Percentiles rank a stretch among this genome's conserved stretches.
Conservation (phyloP, 371 early-diverging fungal genomes). For the Mortierella sp. region DNA sequence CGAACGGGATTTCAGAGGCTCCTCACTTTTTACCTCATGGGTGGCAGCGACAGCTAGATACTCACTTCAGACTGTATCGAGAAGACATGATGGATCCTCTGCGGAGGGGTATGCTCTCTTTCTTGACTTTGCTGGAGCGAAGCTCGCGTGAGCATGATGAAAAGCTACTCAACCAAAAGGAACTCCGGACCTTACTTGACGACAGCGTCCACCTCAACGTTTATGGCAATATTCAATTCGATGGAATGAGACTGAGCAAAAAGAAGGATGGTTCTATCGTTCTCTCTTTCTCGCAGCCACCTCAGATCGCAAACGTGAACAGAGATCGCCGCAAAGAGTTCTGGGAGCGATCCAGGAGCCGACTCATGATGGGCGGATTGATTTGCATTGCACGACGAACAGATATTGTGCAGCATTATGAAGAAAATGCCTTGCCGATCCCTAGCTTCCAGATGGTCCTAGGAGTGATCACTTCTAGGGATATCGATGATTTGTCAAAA, state of each 20-base stretch:
- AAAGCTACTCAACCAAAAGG: slow-evolving; percentile 23
- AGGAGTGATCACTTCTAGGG: slow-evolving; percentile 51
- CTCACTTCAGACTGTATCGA: slow-evolving; percentile 63
- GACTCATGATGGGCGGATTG: slow-evolving; percentile 54
- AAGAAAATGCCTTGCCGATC: background rate
- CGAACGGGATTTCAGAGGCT: slow-evolving; percentile 41
- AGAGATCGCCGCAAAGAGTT: slow-evolving; percentile 26
- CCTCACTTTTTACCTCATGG: slow-evolving; percentile 58
- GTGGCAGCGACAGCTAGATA: slow-evolving; percentile 58
- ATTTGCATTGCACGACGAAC: slow-evolving; percentile 46
- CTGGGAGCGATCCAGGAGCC: slow-evolving; percentile 48
- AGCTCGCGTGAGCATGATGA: slow-evolving; percentile 16
- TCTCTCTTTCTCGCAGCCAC: slow-evolving; percentile 38
- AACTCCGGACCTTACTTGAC: slow-evolving; percentile 24
- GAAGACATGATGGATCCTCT: slow-evolving; percentile 59
- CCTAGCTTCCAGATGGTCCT: slow-evolving; percentile 44
- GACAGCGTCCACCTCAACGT: slow-evolving; percentile 43
- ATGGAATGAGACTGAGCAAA: slow-evolving; percentile 25
- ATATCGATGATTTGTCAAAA: slow-evolving; percentile 30
- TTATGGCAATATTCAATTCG: slow-evolving; percentile 45
- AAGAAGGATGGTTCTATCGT: slow-evolving; percentile 29
- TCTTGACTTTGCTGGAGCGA: slow-evolving; percentile 14
- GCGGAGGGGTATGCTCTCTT: slow-evolving; percentile 28
- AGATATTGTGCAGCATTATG: background rate
- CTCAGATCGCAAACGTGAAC: background rate